A percentile compares a stretch with the other conserved stretches of the same genome.
Conservation (phyloP, 805 yeast species). For the Lachancea lanzarotensis region DNA sequence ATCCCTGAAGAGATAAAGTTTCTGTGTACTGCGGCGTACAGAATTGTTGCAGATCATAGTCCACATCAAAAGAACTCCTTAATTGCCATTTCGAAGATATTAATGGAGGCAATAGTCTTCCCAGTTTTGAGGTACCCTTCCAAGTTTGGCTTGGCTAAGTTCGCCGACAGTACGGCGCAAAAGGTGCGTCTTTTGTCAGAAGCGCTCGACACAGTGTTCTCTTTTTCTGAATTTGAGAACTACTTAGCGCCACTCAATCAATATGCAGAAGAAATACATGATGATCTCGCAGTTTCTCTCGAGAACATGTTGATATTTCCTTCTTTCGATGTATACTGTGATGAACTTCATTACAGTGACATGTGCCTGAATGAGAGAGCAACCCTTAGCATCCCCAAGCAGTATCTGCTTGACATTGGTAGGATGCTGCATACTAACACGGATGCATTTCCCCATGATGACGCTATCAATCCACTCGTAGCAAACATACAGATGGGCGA, state of each 20-base stretch:
- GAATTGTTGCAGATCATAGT: constrained; percentile 38
- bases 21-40: constrained; percentile 44
- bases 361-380: constrained; percentile 34
- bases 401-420: constrained; percentile 42
- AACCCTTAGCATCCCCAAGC: constrained; percentile 38
- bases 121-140: constrained; percentile 21
- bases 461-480: constrained; percentile 44
- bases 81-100: constrained; percentile 39
- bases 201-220: constrained; percentile 24
- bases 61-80: constrained; percentile 66
- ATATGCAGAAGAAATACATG: constrained; percentile 27
- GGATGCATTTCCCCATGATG: constrained; percentile 46
- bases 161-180: constrained; percentile 3
- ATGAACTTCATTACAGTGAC: constrained; percentile 26
- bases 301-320: constrained; percentile 26
- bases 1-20: constrained; percentile 54
- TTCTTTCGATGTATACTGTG: constrained; percentile 26
- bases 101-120: constrained; percentile 22
- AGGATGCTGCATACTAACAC: constrained; percentile 37
- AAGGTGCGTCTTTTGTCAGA: constrained; percentile 19
- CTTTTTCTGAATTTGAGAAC: constrained; percentile 22
- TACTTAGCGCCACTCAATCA: constrained; percentile 31
- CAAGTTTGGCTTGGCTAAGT: constrained; percentile 17
- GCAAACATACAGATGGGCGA: constrained; percentile 36
- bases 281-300: constrained; percentile 23